A percentile compares a stretch with the other conserved stretches of the same genome.
phyloP scores from a whole-genome alignment of 2,329 filamentous ascomycete genomes.

The Botrytis byssoidea region DNA sequence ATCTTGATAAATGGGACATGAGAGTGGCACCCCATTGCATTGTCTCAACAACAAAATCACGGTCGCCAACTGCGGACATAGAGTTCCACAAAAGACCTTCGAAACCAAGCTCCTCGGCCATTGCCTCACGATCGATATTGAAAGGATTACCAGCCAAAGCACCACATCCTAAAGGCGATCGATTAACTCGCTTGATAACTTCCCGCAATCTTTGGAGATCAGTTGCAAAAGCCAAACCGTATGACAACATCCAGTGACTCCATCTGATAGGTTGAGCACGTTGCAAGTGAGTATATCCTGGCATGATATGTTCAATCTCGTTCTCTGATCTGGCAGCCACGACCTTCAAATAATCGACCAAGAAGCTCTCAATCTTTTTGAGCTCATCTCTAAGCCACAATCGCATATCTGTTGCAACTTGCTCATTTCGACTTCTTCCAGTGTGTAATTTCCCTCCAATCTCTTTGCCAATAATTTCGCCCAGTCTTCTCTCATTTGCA shows the following conservation, averaged over 20 bases:
- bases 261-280: constrained; percentile 77
- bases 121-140: constrained; percentile 73
- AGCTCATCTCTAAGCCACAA: constrained; percentile 81
- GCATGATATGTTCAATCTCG: constrained; percentile 78
- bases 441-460: constrained; percentile 89
- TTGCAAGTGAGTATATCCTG: constrained; percentile 82
- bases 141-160: constrained; percentile 82
- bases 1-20: constrained; percentile 74
- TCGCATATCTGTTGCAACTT: constrained; percentile 86
- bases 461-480: constrained; percentile 83
- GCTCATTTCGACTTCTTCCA: constrained; percentile 83
- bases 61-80: constrained; percentile 60
- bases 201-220: constrained; percentile 78
- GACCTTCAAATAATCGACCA: constrained; percentile 69
- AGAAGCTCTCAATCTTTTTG: constrained; percentile 63
- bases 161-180: constrained; percentile 41
- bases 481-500: constrained; percentile 68
- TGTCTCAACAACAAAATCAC: constrained; percentile 80
- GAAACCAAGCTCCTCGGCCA: constrained; percentile 80
- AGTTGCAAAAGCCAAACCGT: constrained; percentile 66
- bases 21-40: constrained; percentile 78
- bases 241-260: constrained; percentile 78
- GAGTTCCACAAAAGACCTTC: constrained; percentile 73
- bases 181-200: constrained; percentile 72
- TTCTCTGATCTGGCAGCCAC: constrained; percentile 66